A percentile compares a stretch with the other conserved stretches of the same genome.
Evolutionary conservation across 768 basidiomycete genomes (phyloP).

Genomic region (Lepiota subincarnata): DNA sequence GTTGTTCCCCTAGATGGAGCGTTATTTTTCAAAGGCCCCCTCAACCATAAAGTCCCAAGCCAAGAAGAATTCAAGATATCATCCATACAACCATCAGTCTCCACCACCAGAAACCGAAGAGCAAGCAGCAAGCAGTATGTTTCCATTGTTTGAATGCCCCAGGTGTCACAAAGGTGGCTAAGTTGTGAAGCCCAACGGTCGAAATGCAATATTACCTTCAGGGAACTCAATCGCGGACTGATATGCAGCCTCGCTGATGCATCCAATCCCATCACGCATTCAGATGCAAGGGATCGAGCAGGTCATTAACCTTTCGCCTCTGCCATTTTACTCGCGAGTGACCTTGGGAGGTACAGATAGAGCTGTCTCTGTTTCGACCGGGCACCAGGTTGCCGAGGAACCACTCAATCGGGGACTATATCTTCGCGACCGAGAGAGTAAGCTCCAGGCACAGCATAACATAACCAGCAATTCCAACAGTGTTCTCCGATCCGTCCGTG

Average conservation of each 20-base stretch:
- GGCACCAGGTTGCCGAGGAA: conserved; percentile 62
- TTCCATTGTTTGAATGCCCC: conserved; percentile 1
- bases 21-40: conserved; percentile 11
- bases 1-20: conserved; percentile 12
- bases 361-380: conserved; percentile 59
- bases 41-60: conserved; percentile 14
- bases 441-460: conserved; percentile 32
- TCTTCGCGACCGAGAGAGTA: conserved; percentile 39
- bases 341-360: conserved; percentile 37
- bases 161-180: conserved; percentile 12
- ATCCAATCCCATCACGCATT: conserved; percentile 78
- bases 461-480: conserved; percentile 11
- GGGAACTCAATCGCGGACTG: conserved; percentile 53
- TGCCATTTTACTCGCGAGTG: not conserved
- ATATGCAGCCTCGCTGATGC: conserved; percentile 57
- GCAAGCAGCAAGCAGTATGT: conserved; percentile 2
- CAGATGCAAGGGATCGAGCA: conserved; percentile 56
- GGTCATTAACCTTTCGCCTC: conserved; percentile 33
- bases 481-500: conserved; percentile 41
- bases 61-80: conserved; percentile 14
- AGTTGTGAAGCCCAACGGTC: not conserved
- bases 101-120: not conserved
- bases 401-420: conserved; percentile 32
- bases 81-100: not conserved
- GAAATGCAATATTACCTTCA: not conserved